Percentiles rank a stretch among this genome's conserved stretches.
phyloP scores from a whole-genome alignment of 331 rosid species.

The Malus hybrid region DNA sequence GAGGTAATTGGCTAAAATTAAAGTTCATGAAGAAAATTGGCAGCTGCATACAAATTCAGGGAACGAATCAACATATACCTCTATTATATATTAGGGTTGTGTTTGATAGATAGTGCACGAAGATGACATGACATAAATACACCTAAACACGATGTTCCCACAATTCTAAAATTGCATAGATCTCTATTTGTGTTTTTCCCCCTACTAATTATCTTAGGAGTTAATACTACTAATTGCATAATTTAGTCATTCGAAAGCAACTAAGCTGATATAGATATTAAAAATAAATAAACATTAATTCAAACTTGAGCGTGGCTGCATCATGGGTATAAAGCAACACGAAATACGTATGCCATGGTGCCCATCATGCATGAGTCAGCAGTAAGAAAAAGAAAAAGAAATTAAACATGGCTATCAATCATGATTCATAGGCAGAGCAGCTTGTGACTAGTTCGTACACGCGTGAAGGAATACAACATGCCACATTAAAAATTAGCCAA shows the following conservation, averaged over 20 bases:
- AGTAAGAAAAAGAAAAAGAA: not conserved
- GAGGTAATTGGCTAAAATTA: too few relatives aligned
- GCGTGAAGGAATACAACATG: not conserved
- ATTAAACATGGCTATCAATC: not conserved
- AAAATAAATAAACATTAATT: not conserved
- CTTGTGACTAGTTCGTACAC: not conserved
- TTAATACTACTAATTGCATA: not conserved
- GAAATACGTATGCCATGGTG: not conserved
- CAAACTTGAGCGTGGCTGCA: not conserved
- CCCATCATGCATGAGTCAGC: slow-evolving; percentile 2
- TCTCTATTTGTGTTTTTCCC: too few relatives aligned
- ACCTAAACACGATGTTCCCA: too few relatives aligned
- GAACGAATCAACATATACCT: too few relatives aligned
- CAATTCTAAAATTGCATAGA: too few relatives aligned
- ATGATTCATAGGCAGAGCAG: not conserved
- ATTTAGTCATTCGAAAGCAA: not conserved
- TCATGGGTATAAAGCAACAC: not conserved
- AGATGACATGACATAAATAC: too few relatives aligned
- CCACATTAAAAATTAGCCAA: not conserved
- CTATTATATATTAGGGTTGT: too few relatives aligned
- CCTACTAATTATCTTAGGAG: too few relatives aligned
- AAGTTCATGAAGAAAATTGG: too few relatives aligned
- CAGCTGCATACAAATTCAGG: too few relatives aligned
- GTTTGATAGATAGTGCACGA: too few relatives aligned
- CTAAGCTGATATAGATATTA: not conserved